These are phyloP conservation scores for Sugiyamaella boreocaroliniensis DNA, from an alignment of 805 yeast species.

Conservation along the genomic window DNA sequence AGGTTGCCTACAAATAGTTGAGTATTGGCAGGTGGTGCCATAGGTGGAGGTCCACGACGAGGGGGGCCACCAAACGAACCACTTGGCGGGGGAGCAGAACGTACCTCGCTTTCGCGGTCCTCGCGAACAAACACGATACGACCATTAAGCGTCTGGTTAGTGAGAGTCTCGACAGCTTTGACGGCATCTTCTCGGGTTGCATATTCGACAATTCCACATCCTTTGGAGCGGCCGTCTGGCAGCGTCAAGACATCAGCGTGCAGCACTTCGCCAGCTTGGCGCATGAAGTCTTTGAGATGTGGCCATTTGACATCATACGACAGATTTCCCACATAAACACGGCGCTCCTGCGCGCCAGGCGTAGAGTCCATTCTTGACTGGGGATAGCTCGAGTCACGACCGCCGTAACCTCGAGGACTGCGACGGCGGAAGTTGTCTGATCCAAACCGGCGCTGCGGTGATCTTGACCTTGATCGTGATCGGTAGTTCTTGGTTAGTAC, in stretches of 20 bases:
- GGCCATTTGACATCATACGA: constrained; percentile 35
- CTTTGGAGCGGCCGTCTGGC: constrained; percentile 64
- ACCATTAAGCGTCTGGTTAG: constrained; percentile 58
- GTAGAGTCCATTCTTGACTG: neutral
- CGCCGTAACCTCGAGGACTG: neutral
- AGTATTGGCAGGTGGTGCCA: constrained; percentile 33
- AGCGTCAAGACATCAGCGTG: constrained; percentile 78
- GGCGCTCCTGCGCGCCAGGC: constrained; percentile 30
- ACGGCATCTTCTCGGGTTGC: constrained; percentile 56
- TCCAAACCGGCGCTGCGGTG: neutral
- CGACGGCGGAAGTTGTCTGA: neutral
- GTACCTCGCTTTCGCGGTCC: constrained; percentile 42
- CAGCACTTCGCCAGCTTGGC: constrained; percentile 53
- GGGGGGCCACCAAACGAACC: neutral
- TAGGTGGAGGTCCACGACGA: neutral
- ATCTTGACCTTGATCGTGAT: constrained; percentile 2
- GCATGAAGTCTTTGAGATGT: constrained; percentile 34
- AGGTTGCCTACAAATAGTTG: constrained; percentile 71
- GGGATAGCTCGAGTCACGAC: neutral
- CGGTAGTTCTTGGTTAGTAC: neutral
- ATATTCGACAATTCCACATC: constrained; percentile 68
- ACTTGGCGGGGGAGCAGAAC: constrained; percentile 6
- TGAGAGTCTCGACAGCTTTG: constrained; percentile 62
- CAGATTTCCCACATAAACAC: constrained; percentile 40
- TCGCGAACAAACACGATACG: constrained; percentile 86